phyloP scores from a whole-genome alignment of 1,284 basidiomycete genomes.

The Ceratorhiza oryzae-sativae region DNA sequence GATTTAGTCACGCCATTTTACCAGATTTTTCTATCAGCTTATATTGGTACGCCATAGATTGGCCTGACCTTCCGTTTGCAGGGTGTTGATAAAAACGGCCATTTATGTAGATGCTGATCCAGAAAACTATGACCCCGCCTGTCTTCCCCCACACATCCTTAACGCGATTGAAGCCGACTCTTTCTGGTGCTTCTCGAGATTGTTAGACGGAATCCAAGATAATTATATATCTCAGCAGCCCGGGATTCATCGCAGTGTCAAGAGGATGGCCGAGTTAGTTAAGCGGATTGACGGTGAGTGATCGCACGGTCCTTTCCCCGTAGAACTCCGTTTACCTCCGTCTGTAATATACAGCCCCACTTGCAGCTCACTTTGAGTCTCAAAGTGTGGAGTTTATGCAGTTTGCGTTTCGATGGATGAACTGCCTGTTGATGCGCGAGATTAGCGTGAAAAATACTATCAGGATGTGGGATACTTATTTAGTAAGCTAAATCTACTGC shows the following conservation, averaged over 20 bases:
- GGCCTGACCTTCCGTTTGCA: too few species aligned
- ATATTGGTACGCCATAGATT: constrained; percentile 69
- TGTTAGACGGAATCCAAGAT: constrained; percentile 95
- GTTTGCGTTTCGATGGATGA: constrained; percentile 99
- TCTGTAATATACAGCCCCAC: constrained; percentile 62
- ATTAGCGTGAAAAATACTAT: constrained; percentile 94
- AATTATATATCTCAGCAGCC: constrained; percentile 96
- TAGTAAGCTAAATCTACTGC: constrained; percentile 63
- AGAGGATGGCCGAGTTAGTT: constrained; percentile 90
- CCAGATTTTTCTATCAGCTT: constrained; percentile 89
- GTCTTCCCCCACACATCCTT: constrained; percentile 73
- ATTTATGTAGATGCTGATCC: constrained; percentile 75
- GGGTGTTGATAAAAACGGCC: too few species aligned
- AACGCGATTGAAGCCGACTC: constrained; percentile 92
- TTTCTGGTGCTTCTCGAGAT: constrained; percentile 94
- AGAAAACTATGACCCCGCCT: constrained; percentile 80
- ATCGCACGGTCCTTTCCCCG: too few species aligned
- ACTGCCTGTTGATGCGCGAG: constrained; percentile 95
- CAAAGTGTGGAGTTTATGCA: constrained; percentile 98
- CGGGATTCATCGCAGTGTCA: constrained; percentile 90
- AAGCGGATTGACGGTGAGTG: constrained; percentile 88
- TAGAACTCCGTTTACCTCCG: too few species aligned
- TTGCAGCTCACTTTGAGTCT: constrained; percentile 80
- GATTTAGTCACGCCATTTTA: constrained; percentile 96
- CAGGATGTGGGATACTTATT: constrained; percentile 98